Evolutionary conservation across 805 yeast species (phyloP).

Genomic region (Hanseniaspora clermontiae): DNA sequence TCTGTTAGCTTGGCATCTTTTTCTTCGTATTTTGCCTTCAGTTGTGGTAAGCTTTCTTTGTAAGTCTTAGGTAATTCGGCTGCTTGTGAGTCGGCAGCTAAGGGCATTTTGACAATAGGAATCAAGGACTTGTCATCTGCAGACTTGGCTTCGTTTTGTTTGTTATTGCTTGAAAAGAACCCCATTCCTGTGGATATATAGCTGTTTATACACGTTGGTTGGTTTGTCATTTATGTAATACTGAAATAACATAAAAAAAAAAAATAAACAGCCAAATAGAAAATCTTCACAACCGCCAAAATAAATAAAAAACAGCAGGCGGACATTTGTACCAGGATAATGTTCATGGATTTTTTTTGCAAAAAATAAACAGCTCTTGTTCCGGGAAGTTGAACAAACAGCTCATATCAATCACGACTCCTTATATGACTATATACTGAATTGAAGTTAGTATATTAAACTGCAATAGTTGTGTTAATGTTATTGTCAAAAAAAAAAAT

Average conservation of each 20-base stretch:
- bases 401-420: too few relatives aligned
- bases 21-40: constrained; percentile 4
- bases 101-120: neutral
- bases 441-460: too few relatives aligned
- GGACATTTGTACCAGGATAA: too few relatives aligned
- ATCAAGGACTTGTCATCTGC: neutral
- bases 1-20: constrained; percentile 16
- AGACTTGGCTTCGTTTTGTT: neutral
- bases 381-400: too few relatives aligned
- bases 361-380: too few relatives aligned
- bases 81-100: neutral
- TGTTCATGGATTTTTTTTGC: too few relatives aligned
- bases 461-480: too few relatives aligned
- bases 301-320: too few relatives aligned
- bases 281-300: too few relatives aligned
- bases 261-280: too few relatives aligned
- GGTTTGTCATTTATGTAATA: neutral
- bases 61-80: constrained; percentile 4
- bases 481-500: neutral
- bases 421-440: too few relatives aligned
- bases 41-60: neutral
- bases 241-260: neutral
- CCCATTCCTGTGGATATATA: neutral
- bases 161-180: constrained; percentile 8
- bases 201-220: neutral